Evolutionary conservation across 768 basidiomycete species (phyloP).

Genomic region (Krasilnikovozyma curviuscula): DNA sequence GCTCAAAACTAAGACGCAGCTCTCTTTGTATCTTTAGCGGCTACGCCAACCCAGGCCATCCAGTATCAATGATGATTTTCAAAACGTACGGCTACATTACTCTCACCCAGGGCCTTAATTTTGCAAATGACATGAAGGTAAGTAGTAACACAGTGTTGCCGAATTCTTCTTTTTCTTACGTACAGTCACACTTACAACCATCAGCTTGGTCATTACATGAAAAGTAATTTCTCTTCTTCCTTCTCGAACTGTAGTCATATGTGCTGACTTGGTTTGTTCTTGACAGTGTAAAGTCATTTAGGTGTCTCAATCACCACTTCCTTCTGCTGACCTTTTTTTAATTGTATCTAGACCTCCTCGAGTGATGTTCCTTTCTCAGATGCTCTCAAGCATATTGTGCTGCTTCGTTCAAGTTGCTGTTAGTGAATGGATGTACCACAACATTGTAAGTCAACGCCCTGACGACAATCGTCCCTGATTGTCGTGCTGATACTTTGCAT

Average conservation of each 20-base stretch:
- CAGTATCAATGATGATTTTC: conserved; percentile 12
- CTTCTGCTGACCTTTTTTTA: neutral
- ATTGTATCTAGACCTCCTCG: neutral
- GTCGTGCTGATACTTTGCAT: neutral
- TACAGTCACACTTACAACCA: no score
- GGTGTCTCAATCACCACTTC: neutral
- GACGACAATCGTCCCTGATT: neutral
- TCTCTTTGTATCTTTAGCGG: neutral
- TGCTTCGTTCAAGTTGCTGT: conserved; percentile 6
- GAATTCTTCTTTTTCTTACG: no score
- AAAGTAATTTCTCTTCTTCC: neutral
- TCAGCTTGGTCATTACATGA: conserved; percentile 3
- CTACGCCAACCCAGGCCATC: conserved; percentile 5
- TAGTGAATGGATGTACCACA: conserved; percentile 1
- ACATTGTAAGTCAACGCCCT: no score
- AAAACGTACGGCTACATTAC: conserved; percentile 11
- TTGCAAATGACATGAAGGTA: conserved; percentile 9
- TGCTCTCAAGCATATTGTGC: neutral
- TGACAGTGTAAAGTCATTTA: neutral
- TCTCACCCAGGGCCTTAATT: conserved; percentile 5
- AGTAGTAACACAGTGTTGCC: no score
- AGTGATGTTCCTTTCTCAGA: conserved; percentile 5
- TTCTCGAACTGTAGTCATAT: neutral
- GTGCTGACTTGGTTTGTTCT: neutral
- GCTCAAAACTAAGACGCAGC: neutral